Evolutionary conservation across 2,329 filamentous ascomycete genomes (phyloP), one percentile per base, ranked within the genome.

Genomic region (Scedosporium aurantiacum): DNA sequence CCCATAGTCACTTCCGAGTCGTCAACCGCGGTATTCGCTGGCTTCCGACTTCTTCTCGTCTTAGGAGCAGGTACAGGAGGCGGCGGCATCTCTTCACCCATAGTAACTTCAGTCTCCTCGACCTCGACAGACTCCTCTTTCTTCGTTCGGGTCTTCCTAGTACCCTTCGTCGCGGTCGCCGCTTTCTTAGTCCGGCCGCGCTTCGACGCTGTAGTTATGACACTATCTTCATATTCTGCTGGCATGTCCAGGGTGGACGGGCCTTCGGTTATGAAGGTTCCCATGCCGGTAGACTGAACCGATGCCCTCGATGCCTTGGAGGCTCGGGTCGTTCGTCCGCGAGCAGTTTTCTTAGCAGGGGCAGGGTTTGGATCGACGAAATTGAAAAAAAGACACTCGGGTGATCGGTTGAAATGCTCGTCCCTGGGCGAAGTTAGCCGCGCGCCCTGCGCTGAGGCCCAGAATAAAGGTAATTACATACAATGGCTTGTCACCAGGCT

Each of bases 401-500:
- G 84, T 1, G 87, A 88, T 66, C 94, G 85, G 61, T 83, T 86
- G 67, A 86, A 85, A 70, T 99, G 94, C 71, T 99, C 94, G 64
- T 95, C 86, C 70, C 89, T 93, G 63, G 32, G 55, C 16, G 8
- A 52, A 55, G 18, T 66, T 75, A 54, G 50, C 21, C 21, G n/a
- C 7, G 43, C 16, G n/a, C 43, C n/a, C 8, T 47, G 5, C 18
- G 18, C 43, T 7, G 43, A 21, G 8, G 32, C 32, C 28, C 62
- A 73, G 69, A n/a, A 10, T 56, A 7, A 45, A 16, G 32, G 5
- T 41, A 12, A 6, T 58, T 64, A 68, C 63, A 74, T 88, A 91
- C 86, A 88, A 83, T 64, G 94, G 94, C 70, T 96, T 90, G 72
- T 99, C 94, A 63, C 87, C 86, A 1, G 88, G 87, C 70, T 97